Base-by-base conservation (phyloP, 345 rosid genomes). In the Viola odorata region DNA sequence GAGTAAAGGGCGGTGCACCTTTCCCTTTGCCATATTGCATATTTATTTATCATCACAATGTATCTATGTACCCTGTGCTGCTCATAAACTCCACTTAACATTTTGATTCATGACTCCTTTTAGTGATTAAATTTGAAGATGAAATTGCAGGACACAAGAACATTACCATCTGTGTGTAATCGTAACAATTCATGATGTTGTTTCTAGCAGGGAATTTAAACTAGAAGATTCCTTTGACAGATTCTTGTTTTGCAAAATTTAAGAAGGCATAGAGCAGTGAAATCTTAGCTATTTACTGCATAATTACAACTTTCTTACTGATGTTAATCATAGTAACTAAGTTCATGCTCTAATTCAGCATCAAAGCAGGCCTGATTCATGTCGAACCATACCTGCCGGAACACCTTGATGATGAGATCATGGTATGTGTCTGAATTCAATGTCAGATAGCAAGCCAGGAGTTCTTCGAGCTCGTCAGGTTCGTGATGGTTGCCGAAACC, bases 321-420 rank as follows among this genome's bases (percentile, higher is more conserved):
- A 23, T 3, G 54, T 37, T 70, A 67, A 42, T 55, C 64, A 48
- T 37, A 50, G 44, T 8, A 63, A 45, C 49, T 51, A 10, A 68
- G 49, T 60, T 72, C 72, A 50, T 65, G 15, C 37, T 54, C 65
- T 11, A 65, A 53, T 65, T 71, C 77, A 56, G 58, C 45, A 61
- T 61, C 71, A 60, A 62, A 75, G 58, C 58, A 69, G 50, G 63
- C 60, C 49, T 78, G 72, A 55, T 69, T 71, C 55, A 89, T 16
- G 53, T 81, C 90, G 5, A 70, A 74, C 85, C 91, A 81, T 37
- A 89, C 86, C 83, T 92, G 85, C 64, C 82, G 74, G 75, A 92
- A 92, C 2, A 87, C 97, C 62, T 76, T 83, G 89, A 92, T 86
- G 78, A 92, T 92, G 71, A 92, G 82, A 12, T 83, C 83, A 67